Base-by-base conservation (phyloP, 2,329 filamentous ascomycete genomes). In the Pseudogymnoascus sp. region DNA sequence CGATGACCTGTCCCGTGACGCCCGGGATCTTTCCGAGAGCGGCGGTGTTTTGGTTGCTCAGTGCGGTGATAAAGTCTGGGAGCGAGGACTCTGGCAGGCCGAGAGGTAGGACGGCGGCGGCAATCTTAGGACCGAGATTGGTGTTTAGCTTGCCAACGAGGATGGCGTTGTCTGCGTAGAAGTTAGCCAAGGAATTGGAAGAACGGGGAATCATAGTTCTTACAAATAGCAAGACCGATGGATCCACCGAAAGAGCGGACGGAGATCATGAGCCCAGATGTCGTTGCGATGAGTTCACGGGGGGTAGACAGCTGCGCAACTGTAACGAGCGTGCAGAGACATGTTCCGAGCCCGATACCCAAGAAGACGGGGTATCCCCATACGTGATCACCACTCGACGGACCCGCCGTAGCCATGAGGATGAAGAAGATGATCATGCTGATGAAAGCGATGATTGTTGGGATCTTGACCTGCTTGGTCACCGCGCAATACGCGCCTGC, bases 171-270 rank as follows among this genome's bases (percentile, higher is more conserved):
- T 72, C 41, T 47, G 41, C 4, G 7, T 11, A 47, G 14, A 15
- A 28, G 41, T 47, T 47, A 47, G 22, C 4, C 22, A 15, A 8
- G 4, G 12, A 12, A n/a, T 37, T n/a, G 35, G 9, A 33, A 15
- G 67, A 30, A 7, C 4, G 9, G 1, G 61, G 6, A 14, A 5
- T 50, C 9, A 11, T 47, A 15, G 35, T 9, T 4, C 30, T 58
- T 58, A 58, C 35, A 72, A 47, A 81, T 73, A 3, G 79, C 80
- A 14, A 82, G 69, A 28, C 79, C 80, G 9, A 82, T 67, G 1
- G 78, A 78, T 57, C 76, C 76, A 3, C 80, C 80, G 3, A 82
- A 71, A 12, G 73, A 75, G 5, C 75, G 67, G 2, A 74, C 66
- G 35, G 71, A 68, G 30, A 76, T 75, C 35, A 76, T 68, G 14